Conservation (phyloP, 2,329 filamentous ascomycete genomes). For the Curvularia eragrostidis region DNA sequence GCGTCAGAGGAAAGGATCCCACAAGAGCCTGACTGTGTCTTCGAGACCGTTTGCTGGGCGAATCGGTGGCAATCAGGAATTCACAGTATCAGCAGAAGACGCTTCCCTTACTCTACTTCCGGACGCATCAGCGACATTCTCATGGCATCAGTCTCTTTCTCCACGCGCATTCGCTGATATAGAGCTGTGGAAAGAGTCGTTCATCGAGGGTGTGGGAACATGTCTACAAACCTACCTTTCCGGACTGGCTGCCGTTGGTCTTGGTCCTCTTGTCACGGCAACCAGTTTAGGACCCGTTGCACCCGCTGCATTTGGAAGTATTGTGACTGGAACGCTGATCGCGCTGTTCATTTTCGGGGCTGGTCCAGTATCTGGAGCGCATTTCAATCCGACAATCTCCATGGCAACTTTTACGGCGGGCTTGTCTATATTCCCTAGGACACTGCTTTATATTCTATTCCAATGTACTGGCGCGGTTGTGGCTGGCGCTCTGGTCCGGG, state of each 20-base stretch:
- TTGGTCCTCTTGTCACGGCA: constrained; percentile 14
- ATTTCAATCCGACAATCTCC: constrained; percentile 62
- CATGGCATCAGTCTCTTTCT: neutral
- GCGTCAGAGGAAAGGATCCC: neutral
- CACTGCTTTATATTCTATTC: constrained; percentile 56
- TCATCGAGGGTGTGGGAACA: constrained; percentile 32
- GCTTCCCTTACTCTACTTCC: neutral
- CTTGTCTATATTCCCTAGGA: constrained; percentile 57
- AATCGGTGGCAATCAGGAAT: neutral
- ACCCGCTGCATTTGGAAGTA: constrained; percentile 37
- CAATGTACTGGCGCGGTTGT: constrained; percentile 57
- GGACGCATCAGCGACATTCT: neutral
- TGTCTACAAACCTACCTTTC: constrained; percentile 34
- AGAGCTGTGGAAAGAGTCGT: constrained; percentile 34
- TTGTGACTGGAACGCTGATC: constrained; percentile 53
- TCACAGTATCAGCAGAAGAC: neutral
- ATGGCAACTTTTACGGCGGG: constrained; percentile 60
- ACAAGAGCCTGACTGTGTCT: neutral
- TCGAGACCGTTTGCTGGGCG: neutral
- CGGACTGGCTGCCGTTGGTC: constrained; percentile 25
- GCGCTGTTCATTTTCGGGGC: constrained; percentile 59
- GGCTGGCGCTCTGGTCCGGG: constrained; percentile 54
- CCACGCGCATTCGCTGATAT: constrained; percentile 20
- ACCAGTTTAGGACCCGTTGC: constrained; percentile 39
- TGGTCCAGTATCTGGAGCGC: constrained; percentile 57